Conservation (phyloP, 495 filamentous ascomycete genomes). For the Aspergillus saccharolyticus region DNA sequence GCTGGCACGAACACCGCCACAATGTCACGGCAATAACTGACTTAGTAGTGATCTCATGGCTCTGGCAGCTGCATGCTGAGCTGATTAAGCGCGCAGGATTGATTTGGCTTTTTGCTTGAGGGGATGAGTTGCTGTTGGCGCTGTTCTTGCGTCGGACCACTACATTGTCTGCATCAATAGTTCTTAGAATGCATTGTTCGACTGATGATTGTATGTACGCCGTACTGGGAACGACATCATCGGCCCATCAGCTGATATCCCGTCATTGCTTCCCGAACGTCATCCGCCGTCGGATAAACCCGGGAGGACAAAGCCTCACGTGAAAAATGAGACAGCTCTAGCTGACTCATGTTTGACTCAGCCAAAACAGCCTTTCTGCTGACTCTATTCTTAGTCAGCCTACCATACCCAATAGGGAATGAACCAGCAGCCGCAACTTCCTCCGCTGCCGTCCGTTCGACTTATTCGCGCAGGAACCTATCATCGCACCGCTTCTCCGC, state of each 20-base stretch:
- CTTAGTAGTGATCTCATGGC: not conserved
- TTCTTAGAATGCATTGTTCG: too few species aligned
- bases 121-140: too few species aligned
- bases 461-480: slow-evolving; percentile 11
- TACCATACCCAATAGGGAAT: slow-evolving; percentile 21
- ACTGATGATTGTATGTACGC: too few species aligned
- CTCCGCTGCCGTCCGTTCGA: slow-evolving; percentile 15
- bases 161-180: not conserved
- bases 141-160: too few species aligned
- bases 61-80: not conserved
- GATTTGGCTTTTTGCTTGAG: not conserved
- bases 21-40: not conserved
- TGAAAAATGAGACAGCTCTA: slow-evolving; percentile 11
- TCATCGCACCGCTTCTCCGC: slow-evolving; percentile 16
- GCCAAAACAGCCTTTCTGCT: slow-evolving; percentile 10
- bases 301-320: slow-evolving; percentile 20
- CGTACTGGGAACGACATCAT: not conserved
- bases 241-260: slow-evolving; percentile 2
- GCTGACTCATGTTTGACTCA: slow-evolving; percentile 6
- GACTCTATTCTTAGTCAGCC: slow-evolving; percentile 15
- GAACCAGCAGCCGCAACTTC: slow-evolving; percentile 22
- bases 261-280: slow-evolving; percentile 13
- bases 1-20: not conserved
- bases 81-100: not conserved
- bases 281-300: slow-evolving; percentile 17